These are phyloP conservation scores for Kuraishia piskuri DNA, from an alignment of 805 yeast genomes.

Conservation along the genomic window DNA sequence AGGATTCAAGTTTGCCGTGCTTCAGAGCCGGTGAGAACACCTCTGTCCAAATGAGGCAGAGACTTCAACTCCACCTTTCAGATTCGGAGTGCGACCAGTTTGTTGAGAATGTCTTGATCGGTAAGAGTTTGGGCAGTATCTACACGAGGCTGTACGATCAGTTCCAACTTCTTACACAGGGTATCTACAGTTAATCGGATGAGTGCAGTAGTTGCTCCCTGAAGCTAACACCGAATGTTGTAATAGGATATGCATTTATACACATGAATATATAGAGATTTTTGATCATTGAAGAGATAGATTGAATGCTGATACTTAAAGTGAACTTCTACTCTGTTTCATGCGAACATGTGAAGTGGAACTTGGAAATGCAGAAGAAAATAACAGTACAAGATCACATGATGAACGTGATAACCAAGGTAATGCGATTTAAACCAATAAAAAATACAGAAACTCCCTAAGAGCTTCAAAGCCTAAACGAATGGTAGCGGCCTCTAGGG, in stretches of 20 bases:
- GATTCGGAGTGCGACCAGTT: conserved; percentile 69
- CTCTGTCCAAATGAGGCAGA: conserved; percentile 65
- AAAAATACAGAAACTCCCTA: neutral
- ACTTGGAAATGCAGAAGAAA: too few species aligned
- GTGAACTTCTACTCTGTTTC: too few species aligned
- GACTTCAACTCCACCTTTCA: conserved; percentile 69
- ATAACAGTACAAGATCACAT: too few species aligned
- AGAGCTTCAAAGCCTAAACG: conserved; percentile 11
- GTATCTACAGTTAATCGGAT: conserved; percentile 52
- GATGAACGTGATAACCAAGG: neutral
- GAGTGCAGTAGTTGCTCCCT: neutral
- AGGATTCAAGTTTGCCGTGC: conserved; percentile 84
- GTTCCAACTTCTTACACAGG: conserved; percentile 90
- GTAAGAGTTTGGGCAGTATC: conserved; percentile 76
- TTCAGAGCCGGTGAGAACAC: conserved; percentile 85
- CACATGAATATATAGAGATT: neutral
- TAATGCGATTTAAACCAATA: conserved; percentile 1
- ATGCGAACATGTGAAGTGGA: too few species aligned
- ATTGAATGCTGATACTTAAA: too few species aligned
- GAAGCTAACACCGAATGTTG: too few species aligned
- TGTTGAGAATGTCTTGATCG: conserved; percentile 71
- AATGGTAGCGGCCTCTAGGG: conserved; percentile 23
- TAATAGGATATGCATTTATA: neutral
- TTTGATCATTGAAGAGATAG: neutral
- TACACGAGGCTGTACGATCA: conserved; percentile 93